These are phyloP conservation scores for Ramularia endophylla DNA, from an alignment of 2,329 filamentous ascomycete species.

Conservation along the genomic window DNA sequence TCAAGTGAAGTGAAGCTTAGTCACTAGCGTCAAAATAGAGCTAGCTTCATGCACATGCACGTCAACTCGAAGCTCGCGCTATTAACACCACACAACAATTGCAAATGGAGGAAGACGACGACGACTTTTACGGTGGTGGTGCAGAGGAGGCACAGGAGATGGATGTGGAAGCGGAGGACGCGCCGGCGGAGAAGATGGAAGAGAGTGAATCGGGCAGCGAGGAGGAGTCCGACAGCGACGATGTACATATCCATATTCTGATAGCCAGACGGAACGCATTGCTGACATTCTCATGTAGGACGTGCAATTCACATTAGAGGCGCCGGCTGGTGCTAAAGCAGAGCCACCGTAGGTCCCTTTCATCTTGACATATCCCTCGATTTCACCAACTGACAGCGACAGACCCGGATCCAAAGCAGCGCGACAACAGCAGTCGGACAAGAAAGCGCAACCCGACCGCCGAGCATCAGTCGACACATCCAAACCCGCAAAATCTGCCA, in stretches of 20 bases:
- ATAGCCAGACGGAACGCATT: not conserved
- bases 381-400: not conserved
- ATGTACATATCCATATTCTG: conserved; percentile 24
- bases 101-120: conserved; percentile 47
- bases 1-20: conserved; percentile 2
- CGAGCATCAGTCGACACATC: conserved; percentile 7
- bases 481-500: conserved; percentile 12
- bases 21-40: conserved; percentile 3
- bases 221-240: conserved; percentile 40
- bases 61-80: not conserved
- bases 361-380: not conserved
- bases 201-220: conserved; percentile 37
- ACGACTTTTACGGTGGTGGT: conserved; percentile 42
- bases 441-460: conserved; percentile 11
- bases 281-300: conserved; percentile 33
- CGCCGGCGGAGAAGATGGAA: conserved; percentile 36
- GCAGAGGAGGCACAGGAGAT: conserved; percentile 19
- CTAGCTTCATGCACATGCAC: too few species aligned
- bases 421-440: conserved; percentile 10
- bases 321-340: conserved; percentile 32
- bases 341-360: conserved; percentile 20
- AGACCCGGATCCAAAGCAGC: conserved; percentile 16
- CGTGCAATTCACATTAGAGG: conserved; percentile 49
- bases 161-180: conserved; percentile 22
- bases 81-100: conserved; percentile 1